Conservation (phyloP, 108 stramenopile genomes). For the Pseudonitzschia delicatissima region DNA sequence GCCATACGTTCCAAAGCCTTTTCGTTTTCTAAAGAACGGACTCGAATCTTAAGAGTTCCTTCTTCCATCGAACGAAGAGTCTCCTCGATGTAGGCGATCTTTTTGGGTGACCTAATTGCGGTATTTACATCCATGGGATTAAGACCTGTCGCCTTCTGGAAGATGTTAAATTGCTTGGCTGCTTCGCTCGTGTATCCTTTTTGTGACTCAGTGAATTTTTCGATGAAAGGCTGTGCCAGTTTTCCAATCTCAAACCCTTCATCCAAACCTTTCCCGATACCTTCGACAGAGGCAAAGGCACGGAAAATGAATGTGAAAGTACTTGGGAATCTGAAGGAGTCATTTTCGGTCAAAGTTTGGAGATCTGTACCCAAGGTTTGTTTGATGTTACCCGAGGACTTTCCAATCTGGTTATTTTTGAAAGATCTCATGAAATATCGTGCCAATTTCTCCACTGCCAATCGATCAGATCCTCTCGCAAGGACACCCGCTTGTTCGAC, state of each 20-base stretch:
- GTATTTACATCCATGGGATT: constrained; percentile 73
- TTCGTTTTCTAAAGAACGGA: constrained; percentile 92
- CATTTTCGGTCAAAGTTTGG: constrained; percentile 81
- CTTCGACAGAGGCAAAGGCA: constrained; percentile 95
- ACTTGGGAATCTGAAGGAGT: constrained; percentile 92
- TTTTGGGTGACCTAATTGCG: constrained; percentile 74
- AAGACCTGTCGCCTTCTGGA: constrained; percentile 80
- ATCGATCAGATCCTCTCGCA: constrained; percentile 85
- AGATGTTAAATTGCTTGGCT: constrained; percentile 72
- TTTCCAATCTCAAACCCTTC: constrained; percentile 85
- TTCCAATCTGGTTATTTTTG: constrained; percentile 87
- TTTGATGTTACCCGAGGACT: constrained; percentile 76
- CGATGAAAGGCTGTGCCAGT: constrained; percentile 92
- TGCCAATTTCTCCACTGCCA: constrained; percentile 93
- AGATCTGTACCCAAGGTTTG: constrained; percentile 80
- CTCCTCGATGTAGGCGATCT: constrained; percentile 90
- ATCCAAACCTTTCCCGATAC: constrained; percentile 95
- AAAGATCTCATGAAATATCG: constrained; percentile 94
- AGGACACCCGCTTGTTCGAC: constrained; percentile 96
- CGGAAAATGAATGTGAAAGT: constrained; percentile 98
- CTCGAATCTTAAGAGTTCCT: constrained; percentile 90
- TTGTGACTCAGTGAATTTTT: constrained; percentile 83
- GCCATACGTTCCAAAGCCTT: constrained; percentile 86
- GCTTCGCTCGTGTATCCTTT: constrained; percentile 60
- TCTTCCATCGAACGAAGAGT: constrained; percentile 80